Base-by-base conservation (phyloP, 2,329 filamentous ascomycete species). In the Amylocarpus encephaloides region DNA sequence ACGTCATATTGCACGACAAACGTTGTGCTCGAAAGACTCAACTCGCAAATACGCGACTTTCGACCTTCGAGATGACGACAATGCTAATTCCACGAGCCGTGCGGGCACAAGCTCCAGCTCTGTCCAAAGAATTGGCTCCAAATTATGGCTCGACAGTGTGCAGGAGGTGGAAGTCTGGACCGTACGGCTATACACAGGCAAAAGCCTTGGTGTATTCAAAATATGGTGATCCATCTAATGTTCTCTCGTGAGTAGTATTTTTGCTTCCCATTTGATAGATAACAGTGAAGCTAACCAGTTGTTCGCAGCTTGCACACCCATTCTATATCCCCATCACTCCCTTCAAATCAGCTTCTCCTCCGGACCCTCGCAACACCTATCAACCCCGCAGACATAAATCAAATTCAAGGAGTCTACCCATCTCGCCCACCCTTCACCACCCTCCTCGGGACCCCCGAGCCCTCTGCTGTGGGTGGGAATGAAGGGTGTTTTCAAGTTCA, bases 351-450 rank as follows among this genome's bases (percentile, higher is more conserved):
- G 56, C 72, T 94, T 59, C 90, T 92, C 48, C 75, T 98, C 53
- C 88, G 89, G 68, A 85, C 93, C 62, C 87, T 98, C 62, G 88
- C 91, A 30, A 83, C 90, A 1, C 89, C 93, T 50, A 88, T 98
- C 69, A 98, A 98, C 73, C 93, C 93, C 19, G 91, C 93, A 64
- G 93, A 98, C 71, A 88, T 98, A 69, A 98, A 98, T 75, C 92
- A 92, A 63, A 88, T 98, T 64, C 93, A 98, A 74, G 93, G 93
- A 58, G 90, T 92, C 3, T 98, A 98, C 72, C 92, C 92, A 54
- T 83, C 83, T 41, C 89, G 89, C 13, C 90, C 91, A 0, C 73
- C 78, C 40, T 91, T 95, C 70, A 83, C 81, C 15, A 83, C 82
- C 5, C 70, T 80, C 1, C 80, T 98, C 48, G 87, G 90, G 50